A percentile compares a stretch with the other conserved stretches of the same genome.
These are phyloP conservation scores for Mycosphaerella sp. DNA, from an alignment of 2,329 filamentous ascomycete species.

Conservation along the genomic window DNA sequence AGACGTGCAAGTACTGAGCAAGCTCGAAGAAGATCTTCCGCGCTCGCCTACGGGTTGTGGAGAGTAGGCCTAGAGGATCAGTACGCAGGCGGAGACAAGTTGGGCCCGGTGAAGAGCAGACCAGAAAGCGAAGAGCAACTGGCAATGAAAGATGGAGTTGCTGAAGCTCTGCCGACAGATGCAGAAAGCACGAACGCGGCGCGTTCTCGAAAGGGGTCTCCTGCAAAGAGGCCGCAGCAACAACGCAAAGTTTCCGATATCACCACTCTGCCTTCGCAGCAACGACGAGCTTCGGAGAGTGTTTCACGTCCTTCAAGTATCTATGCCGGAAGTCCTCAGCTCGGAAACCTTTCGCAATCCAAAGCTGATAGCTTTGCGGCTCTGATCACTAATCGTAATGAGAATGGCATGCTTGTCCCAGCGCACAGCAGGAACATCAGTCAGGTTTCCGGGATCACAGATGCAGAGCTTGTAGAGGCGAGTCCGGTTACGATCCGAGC, in stretches of 20 bases:
- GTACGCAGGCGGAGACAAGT: constrained; percentile 4
- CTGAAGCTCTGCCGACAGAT: not conserved
- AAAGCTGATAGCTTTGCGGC: not conserved
- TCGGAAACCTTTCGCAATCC: not conserved
- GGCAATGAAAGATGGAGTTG: not conserved
- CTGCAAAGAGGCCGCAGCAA: constrained; percentile 11
- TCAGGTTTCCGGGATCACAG: constrained; percentile 4
- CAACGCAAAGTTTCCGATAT: constrained; percentile 25
- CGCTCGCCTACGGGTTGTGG: constrained; percentile 2
- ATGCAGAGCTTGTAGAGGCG: constrained; percentile 9
- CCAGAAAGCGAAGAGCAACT: constrained; percentile 3
- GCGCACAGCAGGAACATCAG: not conserved
- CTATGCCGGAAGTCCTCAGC: not conserved
- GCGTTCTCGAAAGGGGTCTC: not conserved
- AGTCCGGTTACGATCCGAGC: constrained; percentile 11
- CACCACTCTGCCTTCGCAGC: constrained; percentile 19
- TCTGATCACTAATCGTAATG: not conserved
- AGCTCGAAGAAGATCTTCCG: constrained; percentile 9
- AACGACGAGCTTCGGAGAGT: constrained; percentile 2
- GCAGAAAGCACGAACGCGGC: not conserved
- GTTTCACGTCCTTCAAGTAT: not conserved
- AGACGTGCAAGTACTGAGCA: constrained; percentile 8
- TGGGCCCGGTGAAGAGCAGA: constrained; percentile 10
- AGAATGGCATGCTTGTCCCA: not conserved
- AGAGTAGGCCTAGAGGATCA: constrained; percentile 8